phyloP scores from a whole-genome alignment of 306 rosid species.

The Pterocarpus santalinus region DNA sequence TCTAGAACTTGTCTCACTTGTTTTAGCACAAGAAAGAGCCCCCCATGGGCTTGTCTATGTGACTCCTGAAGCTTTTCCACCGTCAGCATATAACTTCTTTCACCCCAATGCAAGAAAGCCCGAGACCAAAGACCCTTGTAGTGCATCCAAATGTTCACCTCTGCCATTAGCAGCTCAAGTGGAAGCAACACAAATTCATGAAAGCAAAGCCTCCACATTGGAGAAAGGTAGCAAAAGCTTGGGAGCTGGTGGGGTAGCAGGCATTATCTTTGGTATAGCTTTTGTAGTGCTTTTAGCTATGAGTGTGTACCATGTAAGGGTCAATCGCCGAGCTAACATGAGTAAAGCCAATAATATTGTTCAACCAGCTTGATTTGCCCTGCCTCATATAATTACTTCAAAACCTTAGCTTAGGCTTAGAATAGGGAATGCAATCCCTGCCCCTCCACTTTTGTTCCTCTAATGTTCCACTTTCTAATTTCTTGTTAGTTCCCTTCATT shows the following conservation, averaged over 20 bases:
- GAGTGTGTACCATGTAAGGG: constrained; percentile 64
- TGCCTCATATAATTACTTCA: neutral
- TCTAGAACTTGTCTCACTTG: constrained; percentile 56
- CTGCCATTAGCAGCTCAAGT: constrained; percentile 79
- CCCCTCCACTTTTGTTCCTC: neutral
- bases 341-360: constrained; percentile 33
- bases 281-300: constrained; percentile 68
- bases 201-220: constrained; percentile 50
- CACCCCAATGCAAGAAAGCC: constrained; percentile 68
- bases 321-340: constrained; percentile 35
- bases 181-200: constrained; percentile 62
- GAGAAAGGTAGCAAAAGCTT: constrained; percentile 41
- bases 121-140: constrained; percentile 60
- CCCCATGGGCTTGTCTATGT: constrained; percentile 82
- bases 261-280: constrained; percentile 69
- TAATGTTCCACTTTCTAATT: too few species aligned
- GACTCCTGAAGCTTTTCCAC: constrained; percentile 69
- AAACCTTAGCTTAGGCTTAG: constrained; percentile 9
- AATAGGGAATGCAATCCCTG: neutral
- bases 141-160: constrained; percentile 72
- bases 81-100: constrained; percentile 85
- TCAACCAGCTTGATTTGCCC: constrained; percentile 30
- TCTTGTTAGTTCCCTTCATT: neutral
- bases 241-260: constrained; percentile 66
- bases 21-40: constrained; percentile 76